Evolutionary conservation across 257 asterid species (phyloP).

Genomic region (Striga asiatica): DNA sequence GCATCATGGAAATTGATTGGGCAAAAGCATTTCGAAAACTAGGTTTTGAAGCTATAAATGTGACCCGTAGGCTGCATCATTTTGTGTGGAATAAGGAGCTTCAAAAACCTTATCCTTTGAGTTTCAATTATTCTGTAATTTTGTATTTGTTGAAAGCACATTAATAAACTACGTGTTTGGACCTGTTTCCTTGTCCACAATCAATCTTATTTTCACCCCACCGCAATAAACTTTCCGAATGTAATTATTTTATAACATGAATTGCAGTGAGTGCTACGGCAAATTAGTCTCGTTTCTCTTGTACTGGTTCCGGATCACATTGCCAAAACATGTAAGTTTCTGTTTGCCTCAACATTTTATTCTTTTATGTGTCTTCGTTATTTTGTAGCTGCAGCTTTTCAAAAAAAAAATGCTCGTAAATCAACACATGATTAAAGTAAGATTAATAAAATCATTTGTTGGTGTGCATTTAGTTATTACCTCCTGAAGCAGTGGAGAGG

Average conservation of each 20-base stretch:
- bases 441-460: not conserved
- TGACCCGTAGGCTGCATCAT: too few relatives aligned
- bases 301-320: constrained; percentile 86
- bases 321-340: constrained; percentile 60
- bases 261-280: constrained; percentile 79
- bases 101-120: not conserved
- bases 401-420: not conserved
- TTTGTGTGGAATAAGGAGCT: too few relatives aligned
- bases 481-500: constrained; percentile 57
- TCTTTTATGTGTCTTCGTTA: not conserved
- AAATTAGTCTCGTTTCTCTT: constrained; percentile 68
- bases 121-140: not conserved
- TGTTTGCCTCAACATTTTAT: not conserved
- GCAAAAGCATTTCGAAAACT: too few relatives aligned
- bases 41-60: too few relatives aligned
- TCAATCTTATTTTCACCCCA: not conserved
- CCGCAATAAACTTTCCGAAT: not conserved
- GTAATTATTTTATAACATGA: not conserved
- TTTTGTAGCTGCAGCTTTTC: not conserved
- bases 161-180: not conserved
- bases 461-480: constrained; percentile 32
- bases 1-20: too few relatives aligned
- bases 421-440: not conserved
- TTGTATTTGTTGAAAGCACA: too few relatives aligned
- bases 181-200: not conserved